Evolutionary conservation across 1,139 yeast species (phyloP).

Genomic region (Geotrichum cucujoidarum): DNA sequence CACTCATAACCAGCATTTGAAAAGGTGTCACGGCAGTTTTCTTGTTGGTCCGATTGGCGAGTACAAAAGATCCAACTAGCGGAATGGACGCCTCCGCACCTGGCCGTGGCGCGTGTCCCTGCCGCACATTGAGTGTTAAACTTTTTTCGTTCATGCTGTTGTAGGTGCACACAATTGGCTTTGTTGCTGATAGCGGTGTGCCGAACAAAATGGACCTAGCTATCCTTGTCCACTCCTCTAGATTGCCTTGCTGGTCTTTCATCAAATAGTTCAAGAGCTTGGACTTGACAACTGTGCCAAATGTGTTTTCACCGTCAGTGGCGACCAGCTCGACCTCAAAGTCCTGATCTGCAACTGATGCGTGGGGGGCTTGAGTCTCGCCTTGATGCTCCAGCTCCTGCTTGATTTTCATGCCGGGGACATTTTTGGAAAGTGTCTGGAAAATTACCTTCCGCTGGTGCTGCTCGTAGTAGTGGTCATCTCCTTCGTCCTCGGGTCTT

Average conservation of each 20-base stretch:
- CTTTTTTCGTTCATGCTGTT: background rate
- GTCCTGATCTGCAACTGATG: background rate
- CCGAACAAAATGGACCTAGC: constrained; percentile 3
- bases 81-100: constrained; percentile 11
- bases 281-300: constrained; percentile 3
- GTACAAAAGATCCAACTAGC: constrained; percentile 1
- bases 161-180: constrained; percentile 6
- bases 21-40: background rate
- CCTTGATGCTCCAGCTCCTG: background rate
- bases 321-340: constrained; percentile 9
- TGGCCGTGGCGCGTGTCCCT: constrained; percentile 13
- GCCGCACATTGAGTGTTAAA: constrained; percentile 5
- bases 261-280: background rate
- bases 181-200: background rate
- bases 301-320: constrained; percentile 5
- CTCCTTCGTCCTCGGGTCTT: background rate
- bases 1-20: constrained; percentile 12
- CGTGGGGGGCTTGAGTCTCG: background rate
- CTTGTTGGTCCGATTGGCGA: constrained; percentile 1
- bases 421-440: constrained; percentile 3
- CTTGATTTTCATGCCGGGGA: background rate
- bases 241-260: background rate
- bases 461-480: background rate
- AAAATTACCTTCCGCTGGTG: background rate
- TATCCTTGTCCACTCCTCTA: constrained; percentile 1